A percentile compares a stretch with the other conserved stretches of the same genome.
These are phyloP conservation scores for Cucurbita ficifolia DNA, from an alignment of 306 rosid genomes.

Conservation along the genomic window DNA sequence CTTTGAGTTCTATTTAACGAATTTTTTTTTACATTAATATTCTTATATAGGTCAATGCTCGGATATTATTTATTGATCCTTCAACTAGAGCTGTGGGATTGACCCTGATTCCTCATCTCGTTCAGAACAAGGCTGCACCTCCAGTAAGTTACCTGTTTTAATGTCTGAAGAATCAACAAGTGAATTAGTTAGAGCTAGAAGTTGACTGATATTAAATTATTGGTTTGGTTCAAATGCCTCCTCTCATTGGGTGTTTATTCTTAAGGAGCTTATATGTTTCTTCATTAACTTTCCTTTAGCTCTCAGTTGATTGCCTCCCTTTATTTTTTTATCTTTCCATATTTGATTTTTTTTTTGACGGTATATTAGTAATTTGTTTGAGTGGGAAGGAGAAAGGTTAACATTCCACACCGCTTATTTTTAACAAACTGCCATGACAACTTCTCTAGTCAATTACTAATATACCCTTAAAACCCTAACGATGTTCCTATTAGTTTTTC, in stretches of 20 bases:
- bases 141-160: constrained; percentile 37
- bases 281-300: not conserved
- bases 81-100: constrained; percentile 84
- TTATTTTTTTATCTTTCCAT: not conserved
- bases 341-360: no score
- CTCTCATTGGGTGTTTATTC: not conserved
- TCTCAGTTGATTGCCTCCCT: not conserved
- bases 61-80: constrained; percentile 84
- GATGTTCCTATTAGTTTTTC: not conserved
- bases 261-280: not conserved
- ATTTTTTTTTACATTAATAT: not conserved
- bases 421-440: not conserved
- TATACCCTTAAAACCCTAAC: not conserved
- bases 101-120: constrained; percentile 83
- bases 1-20: not conserved
- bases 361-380: no score
- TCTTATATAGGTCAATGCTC: constrained; percentile 56
- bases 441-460: not conserved
- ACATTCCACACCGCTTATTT: not conserved
- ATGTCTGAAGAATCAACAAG: not conserved
- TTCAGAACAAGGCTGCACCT: constrained; percentile 65
- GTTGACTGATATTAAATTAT: not conserved
- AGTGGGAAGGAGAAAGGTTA: no score
- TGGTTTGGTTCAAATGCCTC: not conserved
- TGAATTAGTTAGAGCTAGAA: not conserved